Evolutionary conservation across 805 yeast species (phyloP), one percentile per base, ranked within the genome.

Genomic region (Clavispora phyllophila): DNA sequence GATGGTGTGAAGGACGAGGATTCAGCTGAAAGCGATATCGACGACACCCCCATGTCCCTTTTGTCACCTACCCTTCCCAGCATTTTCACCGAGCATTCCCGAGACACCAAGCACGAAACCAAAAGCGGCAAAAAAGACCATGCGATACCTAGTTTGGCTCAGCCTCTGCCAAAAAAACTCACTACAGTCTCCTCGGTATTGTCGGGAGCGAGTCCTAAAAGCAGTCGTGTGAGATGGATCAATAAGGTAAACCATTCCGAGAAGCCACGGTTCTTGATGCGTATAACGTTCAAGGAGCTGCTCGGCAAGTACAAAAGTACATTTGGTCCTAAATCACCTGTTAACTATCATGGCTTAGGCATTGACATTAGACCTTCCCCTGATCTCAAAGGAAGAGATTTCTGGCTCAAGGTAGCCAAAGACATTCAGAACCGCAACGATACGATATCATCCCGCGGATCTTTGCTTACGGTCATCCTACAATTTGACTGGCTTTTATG

Each of bases 61-160:
- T 44, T 65, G 17, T 60, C 66, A 8, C 69, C 70, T 10, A 63
- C 69, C 10, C 52, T 63, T 18, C 69, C 69, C 9, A 45, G 59
- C 18, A 52, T 58, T 7, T 62, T 62, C 37, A 15, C 31, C n/a
- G 36, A 29, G 6, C 22, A 7, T 12, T 17, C 34, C 27, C 28
- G 10, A 9, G 23, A 33, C 25, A 13, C 15, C 8, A 18, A 23
- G 7, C 56, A 51, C 35, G 34, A 39, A 25, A 10, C 37, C 39
- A 9, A 22, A 15, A 20, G 31, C 37, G 26, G 19, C 20, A 35
- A 37, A 28, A 35, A 12, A 29, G 28, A 25, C 19, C 19, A 20
- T 4, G 18, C 18, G 4, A 22, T n/a, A 2, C 23, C 37, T 10
- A 19, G 42, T 22, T 28, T 43, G 23, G 45, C 46, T 4, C 52